These are phyloP conservation scores for Arachnomyces sp. DNA, from an alignment of 2,329 filamentous ascomycete genomes.

Conservation along the genomic window DNA sequence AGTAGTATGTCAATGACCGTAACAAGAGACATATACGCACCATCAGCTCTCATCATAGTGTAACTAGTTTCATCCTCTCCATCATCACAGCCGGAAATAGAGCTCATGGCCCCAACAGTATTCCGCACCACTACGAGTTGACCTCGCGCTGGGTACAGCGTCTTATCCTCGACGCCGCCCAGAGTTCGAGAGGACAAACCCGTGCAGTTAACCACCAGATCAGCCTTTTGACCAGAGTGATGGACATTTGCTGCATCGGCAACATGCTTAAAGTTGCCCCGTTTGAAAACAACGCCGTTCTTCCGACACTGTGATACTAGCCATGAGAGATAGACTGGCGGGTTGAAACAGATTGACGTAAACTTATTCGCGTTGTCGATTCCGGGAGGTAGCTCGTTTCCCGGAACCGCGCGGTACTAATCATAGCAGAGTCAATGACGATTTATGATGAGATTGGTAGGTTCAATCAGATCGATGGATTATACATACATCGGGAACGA, in stretches of 20 bases:
- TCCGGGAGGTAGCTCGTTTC: conserved; percentile 52
- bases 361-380: conserved; percentile 68
- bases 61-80: conserved; percentile 66
- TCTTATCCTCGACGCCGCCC: conserved; percentile 70
- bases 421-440: not conserved
- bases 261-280: conserved; percentile 61
- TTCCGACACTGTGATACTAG: conserved; percentile 71
- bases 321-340: conserved; percentile 78
- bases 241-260: conserved; percentile 58
- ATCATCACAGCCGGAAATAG: conserved; percentile 65
- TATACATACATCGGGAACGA: conserved; percentile 59
- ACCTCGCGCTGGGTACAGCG: conserved; percentile 68
- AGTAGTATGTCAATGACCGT: not conserved
- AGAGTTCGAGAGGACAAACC: conserved; percentile 68
- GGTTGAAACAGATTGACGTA: conserved; percentile 86
- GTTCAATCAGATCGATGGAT: too few relatives aligned
- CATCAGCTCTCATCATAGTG: conserved; percentile 67
- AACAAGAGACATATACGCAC: conserved; percentile 12
- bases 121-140: conserved; percentile 82
- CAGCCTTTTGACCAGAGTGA: conserved; percentile 49
- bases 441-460: too few relatives aligned
- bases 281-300: conserved; percentile 61
- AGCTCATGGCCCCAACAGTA: conserved; percentile 62
- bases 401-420: conserved; percentile 55
- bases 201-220: conserved; percentile 76